These are phyloP conservation scores for Sapria himalayana DNA, from an alignment of 345 rosid genomes.

Conservation along the genomic window DNA sequence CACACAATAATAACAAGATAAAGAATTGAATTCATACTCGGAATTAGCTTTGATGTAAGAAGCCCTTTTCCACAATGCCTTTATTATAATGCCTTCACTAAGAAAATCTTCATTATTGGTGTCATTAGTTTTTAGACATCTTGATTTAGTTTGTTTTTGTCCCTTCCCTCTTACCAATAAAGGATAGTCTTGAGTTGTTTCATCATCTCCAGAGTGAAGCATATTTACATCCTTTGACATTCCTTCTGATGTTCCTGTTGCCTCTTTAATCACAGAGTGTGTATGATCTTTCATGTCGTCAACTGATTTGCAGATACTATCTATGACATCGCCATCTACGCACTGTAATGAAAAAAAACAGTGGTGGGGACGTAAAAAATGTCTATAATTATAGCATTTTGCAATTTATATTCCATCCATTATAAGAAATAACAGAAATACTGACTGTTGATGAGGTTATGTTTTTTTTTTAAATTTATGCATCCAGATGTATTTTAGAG, in stretches of 20 bases:
- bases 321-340: conserved; percentile 22
- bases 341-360: conserved; percentile 17
- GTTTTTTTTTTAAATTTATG: too few species aligned
- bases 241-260: conserved; percentile 19
- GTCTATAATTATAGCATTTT: too few species aligned
- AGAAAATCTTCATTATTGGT: conserved; percentile 19
- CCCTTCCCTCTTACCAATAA: conserved; percentile 46
- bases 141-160: conserved; percentile 14
- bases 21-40: too few species aligned
- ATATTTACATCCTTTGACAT: conserved; percentile 19
- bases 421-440: too few species aligned
- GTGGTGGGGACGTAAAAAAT: too few species aligned
- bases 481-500: too few species aligned
- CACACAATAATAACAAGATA: too few species aligned
- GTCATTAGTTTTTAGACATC: conserved; percentile 14
- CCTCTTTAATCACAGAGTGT: conserved; percentile 15
- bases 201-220: conserved; percentile 24
- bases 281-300: too few species aligned
- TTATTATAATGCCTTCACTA: conserved; percentile 25
- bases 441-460: too few species aligned
- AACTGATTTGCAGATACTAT: conserved; percentile 26
- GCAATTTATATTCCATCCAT: too few species aligned
- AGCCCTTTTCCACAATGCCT: conserved; percentile 38
- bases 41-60: conserved; percentile 43
- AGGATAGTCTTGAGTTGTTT: conserved; percentile 57